Evolutionary conservation across 306 rosid species (phyloP), one percentile per base, ranked within the genome.

Genomic region (Pyrus bretschneideri): DNA sequence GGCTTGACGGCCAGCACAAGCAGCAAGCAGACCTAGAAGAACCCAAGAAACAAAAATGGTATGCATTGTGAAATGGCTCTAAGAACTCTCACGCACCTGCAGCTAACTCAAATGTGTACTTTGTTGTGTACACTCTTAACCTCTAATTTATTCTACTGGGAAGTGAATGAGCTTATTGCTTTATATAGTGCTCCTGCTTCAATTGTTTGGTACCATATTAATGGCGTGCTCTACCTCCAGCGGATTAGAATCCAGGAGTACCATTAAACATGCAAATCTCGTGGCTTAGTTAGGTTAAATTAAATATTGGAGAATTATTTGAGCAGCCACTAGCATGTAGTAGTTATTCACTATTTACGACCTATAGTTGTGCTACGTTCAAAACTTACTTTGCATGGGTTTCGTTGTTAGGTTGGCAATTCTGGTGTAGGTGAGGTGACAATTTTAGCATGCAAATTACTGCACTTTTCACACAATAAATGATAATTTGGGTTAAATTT

Each of bases 51-150:
- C 75, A 38, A 77, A 51, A 69, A 62, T 10, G 35, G 51, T 71
- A 38, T 76, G 86, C 93, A 89, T 89, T 19, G 30, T 74, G 82
- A 67, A 59, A 67, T 57, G 14, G 29, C 51, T 61, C 38, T 65
- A 42, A 73, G 44, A 42, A 73, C 60, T 62, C 22, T 33, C 58
- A 9, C 12, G 21, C 45, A 42, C 45, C 45, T 1, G 9, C 7
- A 40, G 30, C 35, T 51, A 25, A 30, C 51, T 67, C 67, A 22
- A 21, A 21, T 1, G 62, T 9, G 4, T 58, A 15, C 4, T n/a
- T 19, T 14, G 38, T 72, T 14, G 15, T 21, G 19, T 30, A 22
- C 27, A 27, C n/a, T 31, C 19, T 17, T 31, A 31, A 11, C 25
- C 4, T 38, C 64, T 19, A 11, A 5, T 23, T 9, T 14, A 22